Conservation (phyloP, 768 basidiomycete species). For the Guyanaporus albipodus region DNA sequence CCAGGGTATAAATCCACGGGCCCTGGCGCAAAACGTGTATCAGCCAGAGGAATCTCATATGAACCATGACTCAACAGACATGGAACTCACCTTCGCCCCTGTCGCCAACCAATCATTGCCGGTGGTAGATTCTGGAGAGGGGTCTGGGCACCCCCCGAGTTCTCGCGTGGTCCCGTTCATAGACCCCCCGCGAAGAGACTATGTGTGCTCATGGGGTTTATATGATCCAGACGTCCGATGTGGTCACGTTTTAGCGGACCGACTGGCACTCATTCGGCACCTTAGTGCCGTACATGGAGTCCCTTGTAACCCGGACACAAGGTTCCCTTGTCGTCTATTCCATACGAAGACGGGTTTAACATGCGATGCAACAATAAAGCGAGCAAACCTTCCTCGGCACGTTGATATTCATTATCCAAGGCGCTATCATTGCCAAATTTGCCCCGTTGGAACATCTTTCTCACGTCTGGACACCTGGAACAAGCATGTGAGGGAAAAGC, state of each 20-base stretch:
- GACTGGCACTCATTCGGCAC: constrained; percentile 15
- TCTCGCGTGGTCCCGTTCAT: background rate
- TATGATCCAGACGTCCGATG: background rate
- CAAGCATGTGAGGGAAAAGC: constrained; percentile 12
- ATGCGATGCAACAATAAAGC: constrained; percentile 2
- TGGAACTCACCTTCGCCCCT: no score
- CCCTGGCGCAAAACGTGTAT: no score
- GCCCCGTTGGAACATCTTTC: constrained; percentile 12
- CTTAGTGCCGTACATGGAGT: constrained; percentile 11
- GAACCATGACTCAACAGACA: no score
- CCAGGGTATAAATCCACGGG: no score
- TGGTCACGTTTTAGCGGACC: background rate
- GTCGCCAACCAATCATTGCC: no score
- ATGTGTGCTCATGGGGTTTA: constrained; percentile 14
- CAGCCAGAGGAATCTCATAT: no score
- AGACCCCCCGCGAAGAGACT: background rate
- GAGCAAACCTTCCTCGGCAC: constrained; percentile 18
- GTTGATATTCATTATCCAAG: constrained; percentile 14
- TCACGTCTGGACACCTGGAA: constrained; percentile 21
- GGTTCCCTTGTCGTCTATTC: constrained; percentile 10
- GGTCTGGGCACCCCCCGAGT: background rate
- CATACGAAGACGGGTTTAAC: background rate
- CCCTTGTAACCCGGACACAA: background rate
- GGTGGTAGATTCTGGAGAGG: no score
- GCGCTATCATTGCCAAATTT: constrained; percentile 14